A percentile compares a stretch with the other conserved stretches of the same genome.
Evolutionary conservation across 306 rosid species (phyloP).

Genomic region (Prunus mume): DNA sequence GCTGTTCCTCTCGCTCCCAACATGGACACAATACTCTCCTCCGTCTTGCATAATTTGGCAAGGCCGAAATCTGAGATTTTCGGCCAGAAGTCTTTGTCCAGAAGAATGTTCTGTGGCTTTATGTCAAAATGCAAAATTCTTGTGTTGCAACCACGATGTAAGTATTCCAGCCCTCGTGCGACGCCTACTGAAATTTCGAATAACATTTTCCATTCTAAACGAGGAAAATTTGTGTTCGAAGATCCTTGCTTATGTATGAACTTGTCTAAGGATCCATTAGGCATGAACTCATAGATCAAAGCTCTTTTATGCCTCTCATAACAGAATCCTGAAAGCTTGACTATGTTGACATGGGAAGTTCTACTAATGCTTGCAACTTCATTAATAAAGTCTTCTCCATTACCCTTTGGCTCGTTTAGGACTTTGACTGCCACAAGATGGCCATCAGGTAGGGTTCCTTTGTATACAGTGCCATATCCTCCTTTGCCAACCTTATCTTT

Average conservation of each 20-base stretch:
- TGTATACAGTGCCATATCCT: conserved; percentile 35
- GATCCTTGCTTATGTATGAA: conserved; percentile 9
- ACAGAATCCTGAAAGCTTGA: too few relatives aligned
- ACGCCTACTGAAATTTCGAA: conserved; percentile 29
- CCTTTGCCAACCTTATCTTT: conserved; percentile 30
- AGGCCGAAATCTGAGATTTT: conserved; percentile 20
- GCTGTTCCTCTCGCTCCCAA: too few relatives aligned
- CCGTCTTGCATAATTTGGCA: background rate
- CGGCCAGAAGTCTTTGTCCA: background rate
- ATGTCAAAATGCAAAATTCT: conserved; percentile 42
- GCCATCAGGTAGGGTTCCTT: conserved; percentile 14
- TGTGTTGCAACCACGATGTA: conserved; percentile 36
- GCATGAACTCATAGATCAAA: conserved; percentile 19
- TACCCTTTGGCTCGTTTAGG: conserved; percentile 15
- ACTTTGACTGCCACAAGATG: conserved; percentile 38
- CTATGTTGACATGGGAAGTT: conserved; percentile 23
- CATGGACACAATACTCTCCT: conserved; percentile 9
- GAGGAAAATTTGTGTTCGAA: background rate
- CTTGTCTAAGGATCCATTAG: conserved; percentile 30
- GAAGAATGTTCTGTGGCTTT: conserved; percentile 1
- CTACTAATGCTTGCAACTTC: too few relatives aligned
- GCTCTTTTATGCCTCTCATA: conserved; percentile 25
- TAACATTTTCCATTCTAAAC: conserved; percentile 20
- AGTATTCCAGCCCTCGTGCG: conserved; percentile 43
- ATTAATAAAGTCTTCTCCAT: conserved; percentile 19